Conservation (phyloP, 306 rosid species). For the Malus asiatica region DNA sequence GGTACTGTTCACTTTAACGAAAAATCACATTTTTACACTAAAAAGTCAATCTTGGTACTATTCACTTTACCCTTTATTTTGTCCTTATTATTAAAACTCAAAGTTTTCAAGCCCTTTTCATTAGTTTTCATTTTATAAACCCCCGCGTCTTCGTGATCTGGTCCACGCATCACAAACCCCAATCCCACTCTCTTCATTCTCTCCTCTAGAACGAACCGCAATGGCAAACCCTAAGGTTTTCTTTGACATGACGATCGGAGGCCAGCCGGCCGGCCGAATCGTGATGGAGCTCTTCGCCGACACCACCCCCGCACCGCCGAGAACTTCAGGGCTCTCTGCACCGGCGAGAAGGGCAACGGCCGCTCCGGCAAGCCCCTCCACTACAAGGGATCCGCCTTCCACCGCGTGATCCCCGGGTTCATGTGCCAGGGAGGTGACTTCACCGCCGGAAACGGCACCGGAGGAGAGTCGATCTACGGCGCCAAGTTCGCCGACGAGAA, state of each 20-base stretch:
- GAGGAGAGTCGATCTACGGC: constrained; percentile 92
- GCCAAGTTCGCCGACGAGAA: constrained; percentile 88
- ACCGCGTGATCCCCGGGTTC: constrained; percentile 88
- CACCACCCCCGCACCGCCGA: constrained; percentile 65
- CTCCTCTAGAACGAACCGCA: not conserved
- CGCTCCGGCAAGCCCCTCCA: constrained; percentile 74
- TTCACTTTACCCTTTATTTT: too few relatives aligned
- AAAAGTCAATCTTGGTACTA: too few relatives aligned
- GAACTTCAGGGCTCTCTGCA: constrained; percentile 95
- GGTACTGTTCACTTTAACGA: too few relatives aligned
- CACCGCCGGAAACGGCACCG: constrained; percentile 92
- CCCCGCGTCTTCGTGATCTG: not conserved
- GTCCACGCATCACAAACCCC: constrained; percentile 2
- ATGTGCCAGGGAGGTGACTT: constrained; percentile 98
- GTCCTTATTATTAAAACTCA: too few relatives aligned
- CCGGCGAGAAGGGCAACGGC: constrained; percentile 85
- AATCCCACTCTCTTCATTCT: not conserved
- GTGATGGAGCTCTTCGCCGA: constrained; percentile 86
- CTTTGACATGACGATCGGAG: constrained; percentile 72
- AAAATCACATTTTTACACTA: too few relatives aligned
- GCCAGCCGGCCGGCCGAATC: constrained; percentile 55
- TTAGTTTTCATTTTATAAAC: too few relatives aligned
- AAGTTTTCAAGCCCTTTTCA: too few relatives aligned
- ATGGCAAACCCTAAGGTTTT: constrained; percentile 69
- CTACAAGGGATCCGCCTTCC: constrained; percentile 77